Conservation (phyloP, 78 protist genomes). For the slime mould (Dictyostelium discoideum) region dicty_2.7 NC_007089.4:914001-914500, state of each 20-base stretch:
- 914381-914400: not conserved
- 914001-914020: not conserved
- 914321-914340: no score
- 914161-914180: not conserved
- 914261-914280: not conserved
- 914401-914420: not conserved
- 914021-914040: not conserved
- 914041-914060: not conserved
- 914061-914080: not conserved
- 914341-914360: no score
- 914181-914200: no score
- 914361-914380: not conserved
- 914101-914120: no score
- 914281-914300: not conserved
- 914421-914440: slow-evolving; percentile 26
- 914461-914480: not conserved
- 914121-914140: no score
- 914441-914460: slow-evolving; percentile 20
- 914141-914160: not conserved
- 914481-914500: not conserved
- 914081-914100: no score
- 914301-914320: no score
- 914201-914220: not conserved
- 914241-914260: not conserved
- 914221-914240: not conserved